Evolutionary conservation across 2,329 filamentous ascomycete species (phyloP), one percentile per base, ranked within the genome.

Genomic region (Fusarium floridanum): DNA sequence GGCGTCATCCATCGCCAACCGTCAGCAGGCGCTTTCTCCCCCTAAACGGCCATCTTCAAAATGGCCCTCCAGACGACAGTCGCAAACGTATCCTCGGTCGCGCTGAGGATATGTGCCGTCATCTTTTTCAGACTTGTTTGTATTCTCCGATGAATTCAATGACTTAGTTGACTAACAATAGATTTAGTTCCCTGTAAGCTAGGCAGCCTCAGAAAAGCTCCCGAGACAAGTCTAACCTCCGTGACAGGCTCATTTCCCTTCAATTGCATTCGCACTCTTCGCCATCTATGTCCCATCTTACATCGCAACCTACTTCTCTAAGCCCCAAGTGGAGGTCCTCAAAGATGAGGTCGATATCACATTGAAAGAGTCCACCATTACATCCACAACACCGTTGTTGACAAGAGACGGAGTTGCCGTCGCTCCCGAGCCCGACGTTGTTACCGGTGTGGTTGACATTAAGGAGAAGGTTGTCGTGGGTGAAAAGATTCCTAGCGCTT

Each of bases 211-310:
- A 43, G 41, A n/a, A 29, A 37, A 37, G 55, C 20, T 43, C 71
- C 50, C 68, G 70, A 76, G 41, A 63, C 36, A 48, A 50, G 39
- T 48, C 63, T 75, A 70, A 78, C 64, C 59, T 55, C 22, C 39
- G 16, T 41, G 20, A 61, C 59, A 84, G 82, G 83, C 82, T 65
- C 82, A 82, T 73, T 82, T 85, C 69, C 80, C 87, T 70, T 91
- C 91, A 34, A 76, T 89, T 41, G 84, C 91, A 5, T 90, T 91
- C 66, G 87, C 92, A 0, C 84, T 93, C 3, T 91, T 93, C 70
- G 91, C 89, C 27, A 82, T 94, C 67, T 94, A 94, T 76, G 80
- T 92, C 0, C 88, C 91, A 0, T 86, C 91, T 1, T 94, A 93
- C 81, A 81, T 93, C 61, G 83, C 86, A 14, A 90, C 87, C 75